phyloP scores from a whole-genome alignment of 768 basidiomycete species.

The Neoboletus subvelutipes region DNA sequence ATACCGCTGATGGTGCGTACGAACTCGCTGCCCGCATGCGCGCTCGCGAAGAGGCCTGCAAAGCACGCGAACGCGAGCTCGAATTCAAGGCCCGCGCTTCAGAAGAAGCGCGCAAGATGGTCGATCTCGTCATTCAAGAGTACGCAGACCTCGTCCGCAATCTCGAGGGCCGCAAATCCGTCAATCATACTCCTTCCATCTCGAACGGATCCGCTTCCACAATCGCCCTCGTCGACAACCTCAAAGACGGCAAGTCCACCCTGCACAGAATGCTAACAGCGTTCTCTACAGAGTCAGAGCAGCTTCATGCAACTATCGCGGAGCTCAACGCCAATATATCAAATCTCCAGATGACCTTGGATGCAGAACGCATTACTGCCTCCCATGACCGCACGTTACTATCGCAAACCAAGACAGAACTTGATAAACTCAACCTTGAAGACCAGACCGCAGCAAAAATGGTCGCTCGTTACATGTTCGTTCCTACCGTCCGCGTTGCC shows the following conservation, averaged over 20 bases:
- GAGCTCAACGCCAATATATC: slow-evolving; percentile 46
- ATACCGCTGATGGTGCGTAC: slow-evolving; percentile 51
- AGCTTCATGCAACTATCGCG: slow-evolving; percentile 43
- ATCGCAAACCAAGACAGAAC: slow-evolving; percentile 45
- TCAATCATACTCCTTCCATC: slow-evolving; percentile 4
- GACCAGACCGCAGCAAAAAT: slow-evolving; percentile 78
- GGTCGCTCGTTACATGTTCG: slow-evolving; percentile 84
- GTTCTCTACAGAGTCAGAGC: slow-evolving; percentile 48
- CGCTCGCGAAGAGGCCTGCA: slow-evolving; percentile 53
- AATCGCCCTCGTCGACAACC: slow-evolving; percentile 32
- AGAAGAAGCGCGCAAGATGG: slow-evolving; percentile 59
- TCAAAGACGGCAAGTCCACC: slow-evolving; percentile 49
- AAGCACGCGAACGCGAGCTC: slow-evolving; percentile 48
- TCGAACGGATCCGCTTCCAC: slow-evolving; percentile 18
- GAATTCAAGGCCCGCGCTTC: slow-evolving; percentile 44
- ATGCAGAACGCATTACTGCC: slow-evolving; percentile 45
- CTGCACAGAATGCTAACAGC: slow-evolving; percentile 50
- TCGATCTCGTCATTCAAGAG: slow-evolving; percentile 64
- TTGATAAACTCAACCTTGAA: slow-evolving; percentile 58
- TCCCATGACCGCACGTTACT: slow-evolving; percentile 47
- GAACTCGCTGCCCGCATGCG: slow-evolving; percentile 53
- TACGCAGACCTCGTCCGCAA: slow-evolving; percentile 74
- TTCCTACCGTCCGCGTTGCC: background rate
- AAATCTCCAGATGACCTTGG: slow-evolving; percentile 39
- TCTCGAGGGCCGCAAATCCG: slow-evolving; percentile 49